Base-by-base conservation (phyloP, 108 stramenopile genomes). In the Discostella stelligeroides region DNA sequence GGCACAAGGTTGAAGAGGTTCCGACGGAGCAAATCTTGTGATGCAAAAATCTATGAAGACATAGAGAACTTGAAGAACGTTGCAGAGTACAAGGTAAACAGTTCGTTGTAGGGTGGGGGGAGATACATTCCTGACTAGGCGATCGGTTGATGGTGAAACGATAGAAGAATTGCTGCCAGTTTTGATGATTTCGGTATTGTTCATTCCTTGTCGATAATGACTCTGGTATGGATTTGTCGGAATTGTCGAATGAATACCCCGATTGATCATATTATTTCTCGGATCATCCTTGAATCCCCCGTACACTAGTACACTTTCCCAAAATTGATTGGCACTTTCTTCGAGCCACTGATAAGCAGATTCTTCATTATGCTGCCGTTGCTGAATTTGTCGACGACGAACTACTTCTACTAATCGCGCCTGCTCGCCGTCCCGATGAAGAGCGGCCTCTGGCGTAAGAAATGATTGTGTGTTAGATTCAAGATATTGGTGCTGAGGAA, bases 341-440 rank as follows among this genome's bases (percentile, higher is more conserved):
- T 48, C 51, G 4, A 64, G 20, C 56, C 62, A 62, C 48, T 69
- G 39, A 49, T 57, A 46, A 6, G 68, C 59, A 25, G 37, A 50
- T 41, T 58, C 38, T 30, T 69, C 38, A 25, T 68, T 23, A 6
- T 68, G 45, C 17, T 61, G 49, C 23, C 30, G 70, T 54, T 53
- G 51, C 51, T 64, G 62, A 34, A 68, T 50, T 34, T 76, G 63
- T 20, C 75, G 75, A 18, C 66, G 59, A 41, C 68, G 53, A 25
- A 69, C 68, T 17, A 50, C 37, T 56, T 76, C 67, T 13, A 76
- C 68, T 18, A 76, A 54, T 38, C 75, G 61, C 11, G 75, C 75
- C 48, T 76, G 75, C 37, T 76, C 75, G 13, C 75, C 75, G 53
- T 76, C 75, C 25, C 75, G 48, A 55, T 76, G 75, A 54, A 76